Evolutionary conservation across 345 rosid species (phyloP).

Genomic region (Populus davidiana): DNA sequence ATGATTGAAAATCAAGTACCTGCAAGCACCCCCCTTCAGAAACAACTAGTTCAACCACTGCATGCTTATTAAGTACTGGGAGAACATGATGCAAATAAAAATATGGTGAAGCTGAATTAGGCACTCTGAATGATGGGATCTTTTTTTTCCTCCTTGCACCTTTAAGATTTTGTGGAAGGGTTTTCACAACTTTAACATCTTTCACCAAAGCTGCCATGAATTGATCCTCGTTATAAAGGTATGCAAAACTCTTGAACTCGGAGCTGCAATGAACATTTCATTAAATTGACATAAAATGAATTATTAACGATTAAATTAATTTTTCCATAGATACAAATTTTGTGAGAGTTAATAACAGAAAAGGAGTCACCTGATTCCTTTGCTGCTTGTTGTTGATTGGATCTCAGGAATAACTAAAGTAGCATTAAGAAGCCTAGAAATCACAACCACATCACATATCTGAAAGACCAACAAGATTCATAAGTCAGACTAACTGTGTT

Average conservation of each 20-base stretch:
- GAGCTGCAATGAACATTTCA: slow-evolving; percentile 53
- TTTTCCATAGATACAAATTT: neutral
- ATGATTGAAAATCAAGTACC: slow-evolving; percentile 36
- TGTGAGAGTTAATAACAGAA: neutral
- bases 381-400: slow-evolving; percentile 96
- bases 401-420: slow-evolving; percentile 91
- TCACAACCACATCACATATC: slow-evolving; percentile 80
- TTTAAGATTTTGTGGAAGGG: slow-evolving; percentile 92
- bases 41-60: slow-evolving; percentile 85
- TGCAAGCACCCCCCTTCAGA: slow-evolving; percentile 92
- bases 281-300: neutral
- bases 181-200: slow-evolving; percentile 74
- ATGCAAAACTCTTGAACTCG: slow-evolving; percentile 94
- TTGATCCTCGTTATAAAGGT: slow-evolving; percentile 83
- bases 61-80: slow-evolving; percentile 77
- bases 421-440: slow-evolving; percentile 88
- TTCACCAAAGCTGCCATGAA: slow-evolving; percentile 71
- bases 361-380: slow-evolving; percentile 79
- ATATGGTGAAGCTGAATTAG: slow-evolving; percentile 74
- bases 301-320: neutral
- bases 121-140: slow-evolving; percentile 82
- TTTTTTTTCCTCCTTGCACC: slow-evolving; percentile 78
- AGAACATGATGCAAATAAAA: slow-evolving; percentile 84
- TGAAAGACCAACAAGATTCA: slow-evolving; percentile 24
- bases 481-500: neutral